phyloP scores from a whole-genome alignment of 331 rosid genomes.

The Ulmus americana region DNA sequence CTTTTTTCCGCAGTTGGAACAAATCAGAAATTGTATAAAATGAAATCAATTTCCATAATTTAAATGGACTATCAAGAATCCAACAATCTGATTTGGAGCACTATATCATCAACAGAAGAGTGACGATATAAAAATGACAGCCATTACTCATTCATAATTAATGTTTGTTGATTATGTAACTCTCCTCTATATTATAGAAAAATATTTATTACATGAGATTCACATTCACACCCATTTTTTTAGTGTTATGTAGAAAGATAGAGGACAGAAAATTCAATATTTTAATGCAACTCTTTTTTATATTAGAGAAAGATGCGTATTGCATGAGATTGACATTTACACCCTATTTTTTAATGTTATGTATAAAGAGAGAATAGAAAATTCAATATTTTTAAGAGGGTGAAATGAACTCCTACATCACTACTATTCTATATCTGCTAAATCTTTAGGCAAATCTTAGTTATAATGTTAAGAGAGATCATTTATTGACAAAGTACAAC shows the following conservation, averaged over 20 bases:
- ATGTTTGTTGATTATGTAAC: neutral
- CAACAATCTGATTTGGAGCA: conserved; percentile 11
- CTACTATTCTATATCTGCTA: conserved; percentile 3
- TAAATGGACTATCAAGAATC: neutral
- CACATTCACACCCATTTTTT: neutral
- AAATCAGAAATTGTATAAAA: conserved; percentile 16
- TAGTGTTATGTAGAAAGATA: neutral
- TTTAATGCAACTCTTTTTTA: neutral
- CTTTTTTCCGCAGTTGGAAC: neutral
- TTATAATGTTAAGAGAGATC: neutral
- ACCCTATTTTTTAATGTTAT: neutral
- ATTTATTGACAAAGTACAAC: conserved; percentile 10
- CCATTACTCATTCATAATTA: neutral
- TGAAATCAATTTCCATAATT: conserved; percentile 5
- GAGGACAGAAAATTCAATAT: conserved; percentile 1
- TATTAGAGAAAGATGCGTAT: too few species aligned
- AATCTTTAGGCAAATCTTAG: neutral
- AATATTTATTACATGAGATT: neutral
- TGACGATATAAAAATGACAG: neutral
- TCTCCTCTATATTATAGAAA: neutral
- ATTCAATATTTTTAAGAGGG: neutral
- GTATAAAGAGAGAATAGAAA: neutral
- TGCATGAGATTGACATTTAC: too few species aligned
- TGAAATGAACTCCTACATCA: neutral
- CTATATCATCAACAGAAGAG: neutral